A percentile compares a stretch with the other conserved stretches of the same genome.
Evolutionary conservation across 495 filamentous ascomycete species (phyloP).

Genomic region (Cercophora samala): DNA sequence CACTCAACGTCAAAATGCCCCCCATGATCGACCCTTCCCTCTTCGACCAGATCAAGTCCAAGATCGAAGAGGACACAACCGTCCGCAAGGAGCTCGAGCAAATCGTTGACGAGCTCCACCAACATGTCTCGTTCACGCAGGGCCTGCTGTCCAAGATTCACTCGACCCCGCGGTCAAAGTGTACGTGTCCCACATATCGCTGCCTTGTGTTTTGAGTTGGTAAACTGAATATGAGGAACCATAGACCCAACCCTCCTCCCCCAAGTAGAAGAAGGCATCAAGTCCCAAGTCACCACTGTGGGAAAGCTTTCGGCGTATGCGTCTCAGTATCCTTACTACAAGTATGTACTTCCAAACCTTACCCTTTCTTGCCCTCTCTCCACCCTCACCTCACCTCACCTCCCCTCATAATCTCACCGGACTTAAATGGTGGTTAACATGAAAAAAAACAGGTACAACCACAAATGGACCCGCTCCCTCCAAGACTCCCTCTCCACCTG

Average conservation of each 20-base stretch:
- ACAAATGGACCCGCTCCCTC: slow-evolving; percentile 75
- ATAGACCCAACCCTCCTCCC: slow-evolving; percentile 43
- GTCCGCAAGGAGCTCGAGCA: slow-evolving; percentile 81
- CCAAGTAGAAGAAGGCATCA: slow-evolving; percentile 55
- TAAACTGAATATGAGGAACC: slow-evolving; percentile 7
- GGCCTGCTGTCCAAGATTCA: slow-evolving; percentile 85
- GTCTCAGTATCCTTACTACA: slow-evolving; percentile 89
- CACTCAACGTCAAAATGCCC: slow-evolving; percentile 29
- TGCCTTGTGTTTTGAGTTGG: not conserved
- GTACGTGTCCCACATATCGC: slow-evolving; percentile 49
- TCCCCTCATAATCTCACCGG: too few species aligned
- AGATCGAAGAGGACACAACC: slow-evolving; percentile 80
- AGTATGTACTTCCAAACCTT: too few species aligned
- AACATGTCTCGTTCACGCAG: slow-evolving; percentile 61
- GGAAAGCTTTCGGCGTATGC: slow-evolving; percentile 63
- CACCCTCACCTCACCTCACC: too few species aligned
- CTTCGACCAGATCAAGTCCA: slow-evolving; percentile 81
- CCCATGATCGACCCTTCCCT: slow-evolving; percentile 72
- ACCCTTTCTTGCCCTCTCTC: not conserved
- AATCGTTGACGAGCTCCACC: slow-evolving; percentile 72
- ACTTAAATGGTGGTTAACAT: too few species aligned
- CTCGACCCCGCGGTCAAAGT: slow-evolving; percentile 71
- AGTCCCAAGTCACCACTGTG: slow-evolving; percentile 54
- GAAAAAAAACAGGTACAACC: slow-evolving; percentile 67
- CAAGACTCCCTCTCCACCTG: slow-evolving; percentile 76